Conservation (phyloP, 202 grass and related monocot genomes). For the Saccharum hybrid region DNA sequence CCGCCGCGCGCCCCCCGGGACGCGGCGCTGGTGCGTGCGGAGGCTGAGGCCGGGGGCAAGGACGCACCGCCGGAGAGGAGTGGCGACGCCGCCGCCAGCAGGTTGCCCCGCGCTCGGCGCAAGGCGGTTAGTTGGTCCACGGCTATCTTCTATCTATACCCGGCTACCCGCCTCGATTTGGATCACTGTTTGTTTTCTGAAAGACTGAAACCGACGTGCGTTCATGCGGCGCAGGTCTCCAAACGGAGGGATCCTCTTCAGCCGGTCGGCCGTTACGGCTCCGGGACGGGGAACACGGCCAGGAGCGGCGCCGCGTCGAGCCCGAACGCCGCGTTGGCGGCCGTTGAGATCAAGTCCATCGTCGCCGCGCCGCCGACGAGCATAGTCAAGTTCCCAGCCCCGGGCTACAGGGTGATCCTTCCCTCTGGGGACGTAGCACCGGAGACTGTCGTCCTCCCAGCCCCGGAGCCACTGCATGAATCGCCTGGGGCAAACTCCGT, state of each 20-base stretch:
- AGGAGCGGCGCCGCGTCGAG: not conserved
- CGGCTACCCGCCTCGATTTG: not conserved
- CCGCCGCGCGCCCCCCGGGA: not conserved
- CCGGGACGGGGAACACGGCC: not conserved
- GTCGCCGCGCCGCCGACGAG: slow-evolving; percentile 5
- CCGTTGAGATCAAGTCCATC: slow-evolving; percentile 19
- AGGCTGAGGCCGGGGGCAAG: not conserved
- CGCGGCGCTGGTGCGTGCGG: slow-evolving; percentile 18
- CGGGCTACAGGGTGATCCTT: slow-evolving; percentile 6
- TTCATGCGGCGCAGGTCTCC: slow-evolving; percentile 21
- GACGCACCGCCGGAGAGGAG: slow-evolving; percentile 16
- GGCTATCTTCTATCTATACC: not conserved
- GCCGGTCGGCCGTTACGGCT: slow-evolving; percentile 44
- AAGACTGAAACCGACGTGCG: not conserved
- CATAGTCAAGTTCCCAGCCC: slow-evolving; percentile 19
- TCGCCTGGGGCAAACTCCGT: not conserved
- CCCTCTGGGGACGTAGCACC: not conserved
- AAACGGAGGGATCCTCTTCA: slow-evolving; percentile 38
- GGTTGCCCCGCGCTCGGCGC: slow-evolving; percentile 24
- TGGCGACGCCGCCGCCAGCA: not conserved
- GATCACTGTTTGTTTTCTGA: not conserved
- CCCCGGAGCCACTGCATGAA: not conserved
- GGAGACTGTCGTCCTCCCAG: not conserved
- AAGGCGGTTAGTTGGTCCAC: slow-evolving; percentile 30
- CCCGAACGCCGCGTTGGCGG: not conserved